phyloP scores from a whole-genome alignment of 1,284 basidiomycete genomes.

The Apiotrichum siamense region DNA sequence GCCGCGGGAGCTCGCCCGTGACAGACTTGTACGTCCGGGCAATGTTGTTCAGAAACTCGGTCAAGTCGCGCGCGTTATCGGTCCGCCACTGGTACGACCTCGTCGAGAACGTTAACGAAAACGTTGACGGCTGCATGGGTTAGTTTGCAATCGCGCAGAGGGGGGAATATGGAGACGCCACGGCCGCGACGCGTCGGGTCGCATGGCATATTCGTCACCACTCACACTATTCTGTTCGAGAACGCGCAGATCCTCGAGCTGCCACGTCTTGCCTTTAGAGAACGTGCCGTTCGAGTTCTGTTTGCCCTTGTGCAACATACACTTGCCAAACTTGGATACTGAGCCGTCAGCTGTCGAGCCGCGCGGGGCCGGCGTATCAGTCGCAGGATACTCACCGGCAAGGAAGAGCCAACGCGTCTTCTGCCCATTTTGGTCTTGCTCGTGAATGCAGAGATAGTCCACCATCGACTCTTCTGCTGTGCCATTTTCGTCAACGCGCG shows the following conservation, averaged over 20 bases:
- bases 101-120: conserved; percentile 70
- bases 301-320: conserved; percentile 91
- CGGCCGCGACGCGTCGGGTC: too few species aligned
- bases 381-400: conserved; percentile 79
- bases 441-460: conserved; percentile 82
- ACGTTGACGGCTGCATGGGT: conserved; percentile 55
- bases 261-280: conserved; percentile 98
- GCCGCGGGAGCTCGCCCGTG: conserved; percentile 51
- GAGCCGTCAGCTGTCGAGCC: background rate
- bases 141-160: too few species aligned
- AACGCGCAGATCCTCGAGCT: conserved; percentile 68
- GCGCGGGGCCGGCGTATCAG: too few species aligned
- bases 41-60: conserved; percentile 61
- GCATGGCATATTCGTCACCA: too few species aligned
- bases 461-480: conserved; percentile 69
- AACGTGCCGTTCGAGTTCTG: conserved; percentile 90
- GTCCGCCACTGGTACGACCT: conserved; percentile 82
- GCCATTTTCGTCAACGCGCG: conserved; percentile 56
- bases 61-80: conserved; percentile 61
- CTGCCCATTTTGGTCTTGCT: conserved; percentile 57
- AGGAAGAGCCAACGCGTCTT: conserved; percentile 83
- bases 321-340: conserved; percentile 63
- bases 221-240: conserved; percentile 71
- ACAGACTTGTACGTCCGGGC: conserved; percentile 64
- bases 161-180: too few species aligned